phyloP scores from a whole-genome alignment of 148 eudicot species.

The Cornus kousa region DNA sequence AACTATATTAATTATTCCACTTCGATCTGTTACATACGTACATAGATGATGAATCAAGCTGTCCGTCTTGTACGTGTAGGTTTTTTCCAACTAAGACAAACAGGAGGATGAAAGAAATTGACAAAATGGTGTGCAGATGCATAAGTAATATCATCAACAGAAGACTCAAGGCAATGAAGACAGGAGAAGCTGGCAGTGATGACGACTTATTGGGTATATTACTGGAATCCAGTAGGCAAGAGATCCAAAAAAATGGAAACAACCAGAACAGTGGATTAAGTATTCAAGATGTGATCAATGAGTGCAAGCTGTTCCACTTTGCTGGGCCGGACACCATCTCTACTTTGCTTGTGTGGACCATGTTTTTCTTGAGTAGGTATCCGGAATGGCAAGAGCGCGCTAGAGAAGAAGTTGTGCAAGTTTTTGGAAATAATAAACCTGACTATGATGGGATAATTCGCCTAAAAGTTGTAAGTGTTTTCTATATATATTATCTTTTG shows the following conservation, averaged over 20 bases:
- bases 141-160: conserved; percentile 25
- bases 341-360: no score
- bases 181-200: conserved; percentile 13
- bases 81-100: conserved; percentile 22
- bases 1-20: no score
- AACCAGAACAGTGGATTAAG: conserved; percentile 7
- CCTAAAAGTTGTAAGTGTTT: conserved; percentile 29
- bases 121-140: conserved; percentile 3
- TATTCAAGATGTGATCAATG: conserved; percentile 17
- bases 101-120: conserved; percentile 20
- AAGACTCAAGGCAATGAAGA: conserved; percentile 19
- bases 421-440: conserved; percentile 33
- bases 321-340: conserved; percentile 30
- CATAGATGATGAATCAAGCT: no score
- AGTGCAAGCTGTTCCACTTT: conserved; percentile 24
- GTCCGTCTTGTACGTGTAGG: conserved; percentile 2
- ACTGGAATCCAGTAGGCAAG: conserved; percentile 21
- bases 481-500: not conserved
- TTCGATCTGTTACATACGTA: no score
- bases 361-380: no score
- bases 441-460: conserved; percentile 32
- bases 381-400: conserved; percentile 26
- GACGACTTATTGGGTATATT: conserved; percentile 40
- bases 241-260: conserved; percentile 19
- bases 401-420: conserved; percentile 29